These are phyloP conservation scores for Bocquillonia castaneifolia DNA, from an alignment of 441 rosid species.

Conservation along the genomic window DNA sequence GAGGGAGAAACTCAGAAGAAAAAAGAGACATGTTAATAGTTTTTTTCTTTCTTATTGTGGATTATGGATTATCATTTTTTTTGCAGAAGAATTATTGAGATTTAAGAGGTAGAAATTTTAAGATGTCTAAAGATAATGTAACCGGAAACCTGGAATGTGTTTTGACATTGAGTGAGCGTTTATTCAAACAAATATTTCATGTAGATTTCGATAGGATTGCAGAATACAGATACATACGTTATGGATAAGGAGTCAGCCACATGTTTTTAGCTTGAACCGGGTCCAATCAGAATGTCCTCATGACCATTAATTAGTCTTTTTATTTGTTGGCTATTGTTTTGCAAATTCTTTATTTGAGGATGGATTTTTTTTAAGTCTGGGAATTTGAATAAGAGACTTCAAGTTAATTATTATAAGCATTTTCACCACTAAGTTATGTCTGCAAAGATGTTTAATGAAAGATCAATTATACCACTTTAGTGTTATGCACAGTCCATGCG, in stretches of 20 bases:
- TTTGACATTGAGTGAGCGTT: neutral
- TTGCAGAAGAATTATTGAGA: neutral
- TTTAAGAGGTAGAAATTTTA: slow-evolving; percentile 10
- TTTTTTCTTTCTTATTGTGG: slow-evolving; percentile 4
- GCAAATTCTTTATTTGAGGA: too few species aligned
- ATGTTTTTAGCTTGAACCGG: neutral
- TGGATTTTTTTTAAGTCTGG: too few species aligned
- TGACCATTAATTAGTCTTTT: too few species aligned
- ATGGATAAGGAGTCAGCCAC: slow-evolving; percentile 15
- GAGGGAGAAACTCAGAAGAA: slow-evolving; percentile 38
- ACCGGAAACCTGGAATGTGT: neutral
- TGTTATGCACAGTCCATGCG: too few species aligned
- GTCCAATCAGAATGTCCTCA: neutral
- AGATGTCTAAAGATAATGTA: neutral
- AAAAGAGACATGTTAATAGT: slow-evolving; percentile 31
- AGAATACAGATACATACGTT: neutral
- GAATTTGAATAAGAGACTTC: too few species aligned
- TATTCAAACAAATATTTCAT: neutral
- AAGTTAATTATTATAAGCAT: too few species aligned
- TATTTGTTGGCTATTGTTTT: too few species aligned
- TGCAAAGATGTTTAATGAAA: too few species aligned
- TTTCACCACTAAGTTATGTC: too few species aligned
- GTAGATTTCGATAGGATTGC: slow-evolving; percentile 5
- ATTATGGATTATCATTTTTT: slow-evolving; percentile 13
- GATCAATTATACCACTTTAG: too few species aligned